phyloP scores from a whole-genome alignment of 768 basidiomycete species.

The Boletus sensibilis region DNA sequence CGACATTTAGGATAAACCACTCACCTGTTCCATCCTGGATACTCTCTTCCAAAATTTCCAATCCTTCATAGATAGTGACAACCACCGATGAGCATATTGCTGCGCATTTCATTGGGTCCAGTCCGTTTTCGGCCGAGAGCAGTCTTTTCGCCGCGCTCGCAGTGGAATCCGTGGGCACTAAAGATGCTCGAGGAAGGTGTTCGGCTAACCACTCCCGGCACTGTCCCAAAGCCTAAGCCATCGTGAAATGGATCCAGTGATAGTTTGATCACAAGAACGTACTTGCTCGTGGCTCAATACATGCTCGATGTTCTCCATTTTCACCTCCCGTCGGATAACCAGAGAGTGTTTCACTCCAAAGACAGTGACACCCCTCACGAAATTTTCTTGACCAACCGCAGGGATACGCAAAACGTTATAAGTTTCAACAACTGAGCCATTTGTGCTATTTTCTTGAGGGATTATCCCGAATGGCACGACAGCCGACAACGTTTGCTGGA shows the following conservation, averaged over 20 bases:
- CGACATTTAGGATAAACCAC: background rate
- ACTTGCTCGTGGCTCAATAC: slow-evolving; percentile 85
- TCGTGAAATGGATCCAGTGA: background rate
- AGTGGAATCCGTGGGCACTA: slow-evolving; percentile 67
- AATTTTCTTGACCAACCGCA: slow-evolving; percentile 40
- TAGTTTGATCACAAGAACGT: slow-evolving; percentile 11
- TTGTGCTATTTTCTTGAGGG: slow-evolving; percentile 79
- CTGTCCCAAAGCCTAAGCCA: slow-evolving; percentile 69
- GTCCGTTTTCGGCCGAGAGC: slow-evolving; percentile 34
- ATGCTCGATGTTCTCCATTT: slow-evolving; percentile 50
- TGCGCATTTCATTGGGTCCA: slow-evolving; percentile 50
- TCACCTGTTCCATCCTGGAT: slow-evolving; percentile 55
- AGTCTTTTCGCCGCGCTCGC: slow-evolving; percentile 60
- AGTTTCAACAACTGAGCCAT: slow-evolving; percentile 72
- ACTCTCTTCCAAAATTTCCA: slow-evolving; percentile 57
- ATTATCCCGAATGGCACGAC: slow-evolving; percentile 55
- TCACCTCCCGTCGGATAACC: slow-evolving; percentile 57
- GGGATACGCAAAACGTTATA: slow-evolving; percentile 60
- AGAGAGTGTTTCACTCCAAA: slow-evolving; percentile 69
- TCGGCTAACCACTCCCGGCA: slow-evolving; percentile 60
- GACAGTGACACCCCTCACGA: slow-evolving; percentile 58
- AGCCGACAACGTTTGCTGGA: slow-evolving; percentile 51
- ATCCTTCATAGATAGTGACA: slow-evolving; percentile 54
- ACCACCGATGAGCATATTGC: slow-evolving; percentile 76
- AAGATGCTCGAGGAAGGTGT: slow-evolving; percentile 50